These are phyloP conservation scores for Penicillium steckii DNA, from an alignment of 495 filamentous ascomycete genomes.

Conservation along the genomic window DNA sequence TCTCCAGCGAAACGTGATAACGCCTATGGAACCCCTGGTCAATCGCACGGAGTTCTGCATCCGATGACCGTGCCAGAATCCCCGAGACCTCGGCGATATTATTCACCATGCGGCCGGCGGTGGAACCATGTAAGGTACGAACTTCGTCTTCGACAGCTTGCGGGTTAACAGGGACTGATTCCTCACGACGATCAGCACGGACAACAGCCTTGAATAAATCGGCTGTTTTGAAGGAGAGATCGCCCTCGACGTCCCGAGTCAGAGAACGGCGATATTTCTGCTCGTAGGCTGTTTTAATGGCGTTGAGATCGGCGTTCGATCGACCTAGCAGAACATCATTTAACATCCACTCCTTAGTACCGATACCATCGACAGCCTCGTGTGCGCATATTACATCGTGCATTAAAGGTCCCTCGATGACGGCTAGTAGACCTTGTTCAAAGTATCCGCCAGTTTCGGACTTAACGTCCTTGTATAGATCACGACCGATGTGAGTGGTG, in stretches of 20 bases:
- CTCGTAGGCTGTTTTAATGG: slow-evolving; percentile 77
- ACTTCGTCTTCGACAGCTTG: slow-evolving; percentile 71
- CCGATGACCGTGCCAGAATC: slow-evolving; percentile 69
- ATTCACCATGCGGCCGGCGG: slow-evolving; percentile 66
- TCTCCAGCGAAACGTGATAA: slow-evolving; percentile 65
- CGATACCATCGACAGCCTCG: slow-evolving; percentile 69
- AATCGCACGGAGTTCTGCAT: slow-evolving; percentile 81
- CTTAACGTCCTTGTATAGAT: slow-evolving; percentile 70
- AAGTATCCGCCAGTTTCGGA: slow-evolving; percentile 75
- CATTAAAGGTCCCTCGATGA: slow-evolving; percentile 73
- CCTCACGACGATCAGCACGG: slow-evolving; percentile 68
- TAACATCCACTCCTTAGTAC: slow-evolving; percentile 82
- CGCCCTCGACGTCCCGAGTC: slow-evolving; percentile 66
- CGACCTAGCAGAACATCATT: slow-evolving; percentile 83
- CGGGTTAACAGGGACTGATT: slow-evolving; percentile 65
- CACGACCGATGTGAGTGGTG: slow-evolving; percentile 54
- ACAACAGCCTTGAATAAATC: slow-evolving; percentile 77
- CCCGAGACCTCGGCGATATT: slow-evolving; percentile 74
- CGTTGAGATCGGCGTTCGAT: slow-evolving; percentile 78
- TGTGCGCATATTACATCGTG: slow-evolving; percentile 65
- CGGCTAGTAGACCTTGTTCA: slow-evolving; percentile 62
- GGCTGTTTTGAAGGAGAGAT: slow-evolving; percentile 83
- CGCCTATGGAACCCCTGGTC: slow-evolving; percentile 64
- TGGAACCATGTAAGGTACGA: slow-evolving; percentile 67
- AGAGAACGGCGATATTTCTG: slow-evolving; percentile 59